Evolutionary conservation across 768 basidiomycete species (phyloP).

Genomic region (Trametopsis cervina): DNA sequence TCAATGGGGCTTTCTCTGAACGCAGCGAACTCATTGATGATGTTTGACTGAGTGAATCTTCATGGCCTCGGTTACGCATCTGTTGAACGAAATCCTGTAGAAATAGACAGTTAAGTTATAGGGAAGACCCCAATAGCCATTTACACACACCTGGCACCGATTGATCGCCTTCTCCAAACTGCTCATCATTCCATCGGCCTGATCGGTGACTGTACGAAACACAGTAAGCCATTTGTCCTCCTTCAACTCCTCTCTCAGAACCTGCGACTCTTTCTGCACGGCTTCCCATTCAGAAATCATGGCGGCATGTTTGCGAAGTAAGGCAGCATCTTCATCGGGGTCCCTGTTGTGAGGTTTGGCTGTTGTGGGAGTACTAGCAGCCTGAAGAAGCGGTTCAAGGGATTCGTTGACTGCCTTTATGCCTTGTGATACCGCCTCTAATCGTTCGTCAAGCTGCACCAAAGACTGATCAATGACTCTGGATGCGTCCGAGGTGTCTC

Average conservation of each 20-base stretch:
- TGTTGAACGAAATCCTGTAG: constrained; percentile 80
- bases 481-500: constrained; percentile 51
- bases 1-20: constrained; percentile 46
- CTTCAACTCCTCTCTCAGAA: constrained; percentile 85
- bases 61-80: constrained; percentile 51
- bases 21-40: constrained; percentile 41
- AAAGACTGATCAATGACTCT: constrained; percentile 76
- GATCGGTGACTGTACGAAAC: constrained; percentile 88
- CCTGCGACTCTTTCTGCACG: constrained; percentile 72
- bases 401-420: constrained; percentile 64
- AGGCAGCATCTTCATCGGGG: constrained; percentile 35
- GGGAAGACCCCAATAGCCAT: not conserved
- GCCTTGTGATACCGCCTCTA: constrained; percentile 66
- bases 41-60: constrained; percentile 33
- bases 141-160: constrained; percentile 68
- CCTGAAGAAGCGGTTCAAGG: constrained; percentile 50
- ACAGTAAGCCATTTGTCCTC: constrained; percentile 97
- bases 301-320: constrained; percentile 70
- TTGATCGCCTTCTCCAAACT: constrained; percentile 90
- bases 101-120: not conserved
- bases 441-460: constrained; percentile 69
- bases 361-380: constrained; percentile 41
- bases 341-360: constrained; percentile 18
- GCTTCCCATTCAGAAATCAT: constrained; percentile 75
- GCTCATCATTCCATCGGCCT: constrained; percentile 97